phyloP scores from a whole-genome alignment of 352 stramenopile species.

The Globisporangium recalcitrans region DNA sequence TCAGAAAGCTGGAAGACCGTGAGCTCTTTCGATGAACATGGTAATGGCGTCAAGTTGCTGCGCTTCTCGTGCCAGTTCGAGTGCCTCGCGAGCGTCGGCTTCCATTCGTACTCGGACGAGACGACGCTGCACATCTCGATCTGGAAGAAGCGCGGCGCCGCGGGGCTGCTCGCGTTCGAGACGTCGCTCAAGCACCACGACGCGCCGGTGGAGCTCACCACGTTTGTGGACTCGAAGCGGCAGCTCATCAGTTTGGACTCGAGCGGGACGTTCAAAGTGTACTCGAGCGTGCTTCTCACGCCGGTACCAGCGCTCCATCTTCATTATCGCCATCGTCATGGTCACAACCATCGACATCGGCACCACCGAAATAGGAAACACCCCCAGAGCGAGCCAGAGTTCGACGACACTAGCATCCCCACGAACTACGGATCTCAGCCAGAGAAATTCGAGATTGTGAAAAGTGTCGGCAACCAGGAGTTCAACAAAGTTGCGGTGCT shows the following conservation, averaged over 20 bases:
- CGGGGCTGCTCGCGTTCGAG: conserved; percentile 25
- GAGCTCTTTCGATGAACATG: conserved; percentile 48
- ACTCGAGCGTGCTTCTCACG: conserved; percentile 42
- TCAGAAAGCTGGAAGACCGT: conserved; percentile 40
- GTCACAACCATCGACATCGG: not conserved
- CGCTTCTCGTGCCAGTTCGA: conserved; percentile 40
- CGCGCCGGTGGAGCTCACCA: conserved; percentile 35
- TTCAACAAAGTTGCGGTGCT: conserved; percentile 48
- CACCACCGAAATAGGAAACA: not conserved
- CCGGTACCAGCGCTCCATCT: not conserved
- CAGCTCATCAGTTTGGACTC: conserved; percentile 55
- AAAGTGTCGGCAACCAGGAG: conserved; percentile 43
- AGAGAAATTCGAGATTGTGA: conserved; percentile 42
- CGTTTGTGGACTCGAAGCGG: conserved; percentile 52
- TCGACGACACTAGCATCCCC: not conserved
- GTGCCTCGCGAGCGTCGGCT: conserved; percentile 51
- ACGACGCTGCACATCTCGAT: conserved; percentile 54
- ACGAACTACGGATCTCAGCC: conserved; percentile 1
- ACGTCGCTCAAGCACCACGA: conserved; percentile 31
- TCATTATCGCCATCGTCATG: not conserved
- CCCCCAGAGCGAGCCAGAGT: not conserved
- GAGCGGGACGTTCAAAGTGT: conserved; percentile 35
- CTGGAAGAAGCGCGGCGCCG: conserved; percentile 34
- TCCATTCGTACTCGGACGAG: conserved; percentile 62
- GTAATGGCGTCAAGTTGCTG: conserved; percentile 50